Base-by-base conservation (phyloP, 2,329 filamentous ascomycete genomes). In the Escovopsis sp. region DNA sequence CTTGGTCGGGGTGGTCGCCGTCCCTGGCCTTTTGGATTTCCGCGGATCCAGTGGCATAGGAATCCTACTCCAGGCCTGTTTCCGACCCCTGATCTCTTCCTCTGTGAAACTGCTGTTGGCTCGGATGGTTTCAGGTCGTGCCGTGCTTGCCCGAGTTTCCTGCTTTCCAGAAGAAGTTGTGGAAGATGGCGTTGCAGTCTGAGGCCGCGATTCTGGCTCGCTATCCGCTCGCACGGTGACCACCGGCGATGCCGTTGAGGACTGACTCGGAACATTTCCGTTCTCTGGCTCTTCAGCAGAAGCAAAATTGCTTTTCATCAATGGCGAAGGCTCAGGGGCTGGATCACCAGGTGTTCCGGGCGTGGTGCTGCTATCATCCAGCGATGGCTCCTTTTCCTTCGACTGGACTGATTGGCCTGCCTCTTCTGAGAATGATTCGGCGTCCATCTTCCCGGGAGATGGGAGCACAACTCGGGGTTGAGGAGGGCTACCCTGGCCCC, bases 41-140 rank as follows among this genome's bases (percentile, higher is more conserved):
- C 40, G 49, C 39, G 47, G 53, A 43, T 51, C 46, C 41, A 58
- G 44, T 36, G 59, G 58, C 55, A 60, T 54, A 33, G 53, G 45
- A 47, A 61, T 61, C 43, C 51, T 58, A 51, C 57, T 49, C 57
- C 56, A 59, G 40, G 50, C 51, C 50, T 52, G 48, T 45, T 48
- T 53, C 42, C 58, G 53, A 33, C 48, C 50, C 46, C 53, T 52
- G 30, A 59, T 57, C 42, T 61, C 47, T 38, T 55, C 46, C 36
- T 53, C 50, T 11, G 58, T 58, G 32, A 58, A 59, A 5, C 43
- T 38, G 33, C 53, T 52, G 14, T 46, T 29, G 14, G 31, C 39
- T 31, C 35, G 34, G 16, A 15, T 12, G 13, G 30, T 13, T 7
- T 9, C 11, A 7, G 25, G 9, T 24, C 29, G 37, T 9, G 13